A percentile compares a stretch with the other conserved stretches of the same genome.
Evolutionary conservation across 2,329 filamentous ascomycete genomes (phyloP).

Genomic region (Trichoderma hamatum): DNA sequence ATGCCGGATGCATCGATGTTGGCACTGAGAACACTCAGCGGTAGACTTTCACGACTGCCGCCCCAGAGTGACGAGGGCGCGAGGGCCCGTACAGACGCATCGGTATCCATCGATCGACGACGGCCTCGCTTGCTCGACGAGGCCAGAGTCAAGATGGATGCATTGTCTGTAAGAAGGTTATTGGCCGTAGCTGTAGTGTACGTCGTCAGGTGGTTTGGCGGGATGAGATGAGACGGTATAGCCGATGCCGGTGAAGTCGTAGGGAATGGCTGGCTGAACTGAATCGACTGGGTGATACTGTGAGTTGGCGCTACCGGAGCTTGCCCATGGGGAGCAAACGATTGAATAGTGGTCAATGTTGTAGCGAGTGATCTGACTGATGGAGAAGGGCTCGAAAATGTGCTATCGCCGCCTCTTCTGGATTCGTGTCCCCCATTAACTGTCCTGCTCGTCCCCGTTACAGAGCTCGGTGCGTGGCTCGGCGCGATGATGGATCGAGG

Average conservation of each 20-base stretch:
- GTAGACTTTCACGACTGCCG: conserved; percentile 77
- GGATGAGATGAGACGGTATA: conserved; percentile 70
- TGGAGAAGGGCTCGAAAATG: conserved; percentile 80
- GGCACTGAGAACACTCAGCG: conserved; percentile 75
- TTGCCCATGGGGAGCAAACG: conserved; percentile 46
- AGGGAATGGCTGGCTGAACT: conserved; percentile 68
- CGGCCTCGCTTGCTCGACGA: conserved; percentile 79
- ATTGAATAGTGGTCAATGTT: conserved; percentile 84
- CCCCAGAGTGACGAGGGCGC: conserved; percentile 82
- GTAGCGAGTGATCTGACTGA: conserved; percentile 81
- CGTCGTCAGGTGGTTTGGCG: conserved; percentile 64
- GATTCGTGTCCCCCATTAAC: conserved; percentile 67
- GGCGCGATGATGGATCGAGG: conserved; percentile 73
- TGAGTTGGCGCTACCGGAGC: conserved; percentile 39
- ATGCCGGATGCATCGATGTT: conserved; percentile 60
- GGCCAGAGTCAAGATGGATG: conserved; percentile 81
- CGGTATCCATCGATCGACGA: conserved; percentile 79
- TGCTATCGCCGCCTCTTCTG: conserved; percentile 72
- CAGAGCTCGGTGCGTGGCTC: conserved; percentile 68
- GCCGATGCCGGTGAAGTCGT: conserved; percentile 68
- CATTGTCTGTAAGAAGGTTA: conserved; percentile 80
- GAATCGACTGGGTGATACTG: conserved; percentile 54
- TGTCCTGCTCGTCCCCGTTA: conserved; percentile 75
- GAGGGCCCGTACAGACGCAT: conserved; percentile 82
- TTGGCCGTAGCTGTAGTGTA: conserved; percentile 80